Evolutionary conservation across 306 rosid genomes (phyloP), one percentile per base, ranked within the genome.

Genomic region (Lupinus albus): DNA sequence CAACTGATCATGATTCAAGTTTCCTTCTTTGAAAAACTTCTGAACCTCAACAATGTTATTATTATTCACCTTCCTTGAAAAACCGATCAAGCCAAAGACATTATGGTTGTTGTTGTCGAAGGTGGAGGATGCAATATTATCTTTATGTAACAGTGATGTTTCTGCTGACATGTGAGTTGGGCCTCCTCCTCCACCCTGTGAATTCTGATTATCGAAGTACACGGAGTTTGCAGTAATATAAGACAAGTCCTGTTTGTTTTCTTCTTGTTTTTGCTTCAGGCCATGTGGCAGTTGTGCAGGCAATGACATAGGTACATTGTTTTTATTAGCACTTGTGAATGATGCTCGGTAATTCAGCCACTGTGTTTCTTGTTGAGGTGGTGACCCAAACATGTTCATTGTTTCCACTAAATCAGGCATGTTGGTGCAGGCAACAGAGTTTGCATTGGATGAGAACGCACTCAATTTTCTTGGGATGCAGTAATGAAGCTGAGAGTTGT

Each of bases 191-290:
- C 35, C 35, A 30, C 35, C 33, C 11, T 68, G 82, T 52, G 56
- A 73, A 58, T 76, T 78, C 70, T 69, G 75, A 70, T 17, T 53
- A 55, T 3, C 4, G 50, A 61, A 54, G 77, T 79, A 84, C 79
- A 79, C 79, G 6, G 81, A 74, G 47, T 50, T 41, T 16, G 53
- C 54, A 12, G 4, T 30, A 30, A 76, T 80, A 71, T 51, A 73
- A 0, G 89, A 82, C 74, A 82, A 72, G 35, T 62, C 75, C 41
- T 55, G 79, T 69, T 77, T 80, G 78, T 77, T 66, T 56, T 81
- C 91, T 76, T 83, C 85, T 55, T 83, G 71, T 39, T 76, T 93
- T 71, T 84, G 81, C 61, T 88, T 84, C 17, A 79, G 68, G 15
- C 77, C 83, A 54, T 71, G 76, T 46, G 77, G 54, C 48, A 74